Evolutionary conservation across 352 stramenopile species (phyloP), one percentile per base, ranked within the genome.

Genomic region (Phytophthora sojae): DNA sequence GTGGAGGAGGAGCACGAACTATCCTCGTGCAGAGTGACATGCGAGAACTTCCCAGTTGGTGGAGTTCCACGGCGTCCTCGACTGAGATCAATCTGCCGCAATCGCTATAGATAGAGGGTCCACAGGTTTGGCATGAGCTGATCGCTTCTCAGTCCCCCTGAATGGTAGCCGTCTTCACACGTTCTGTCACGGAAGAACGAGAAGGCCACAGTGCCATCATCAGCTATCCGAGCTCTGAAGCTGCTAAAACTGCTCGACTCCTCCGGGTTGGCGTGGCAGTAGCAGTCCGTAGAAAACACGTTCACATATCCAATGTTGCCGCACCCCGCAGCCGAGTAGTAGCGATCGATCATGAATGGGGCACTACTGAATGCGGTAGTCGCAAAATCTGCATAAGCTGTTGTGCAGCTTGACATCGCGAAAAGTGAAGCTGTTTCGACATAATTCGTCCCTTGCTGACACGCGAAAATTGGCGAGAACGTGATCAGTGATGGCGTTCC

Each of bases 381-480:
- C 0, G 37, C 35, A 67, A 60, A 45, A 5, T 0, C 44, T 6
- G 14, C 19, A 37, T 60, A 67, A 23, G 60, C 60, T 1, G 26
- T 42, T 2, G 51, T 60, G 17, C 60, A 67, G 21, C 51, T 44
- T 2, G 60, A 55, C 11, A 53, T 44, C 4, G 60, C 19, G 29
- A 60, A 60, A 9, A 58, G 25, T 1, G 49, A 44, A 1, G 60
- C 2, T n/a, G 12, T 15, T 17, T 53, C 26, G 1, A n/a, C 21
- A 19, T 14, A 21, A 8, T 55, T n/a, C 5, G n/a, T 9, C 9
- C 8, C 17, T 12, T 37, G 1, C 19, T 30, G 8, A 26, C 60
- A 67, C 23, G 6, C 53, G 4, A 42, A 49, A 6, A 26, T 39
- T 14, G 9, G 49, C 21, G 50, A 60, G 35, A 67, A 54, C 45